A percentile compares a stretch with the other conserved stretches of the same genome.
Evolutionary conservation across 2,329 filamentous ascomycete species (phyloP).

Genomic region (Phialemonium atrogriseum): DNA sequence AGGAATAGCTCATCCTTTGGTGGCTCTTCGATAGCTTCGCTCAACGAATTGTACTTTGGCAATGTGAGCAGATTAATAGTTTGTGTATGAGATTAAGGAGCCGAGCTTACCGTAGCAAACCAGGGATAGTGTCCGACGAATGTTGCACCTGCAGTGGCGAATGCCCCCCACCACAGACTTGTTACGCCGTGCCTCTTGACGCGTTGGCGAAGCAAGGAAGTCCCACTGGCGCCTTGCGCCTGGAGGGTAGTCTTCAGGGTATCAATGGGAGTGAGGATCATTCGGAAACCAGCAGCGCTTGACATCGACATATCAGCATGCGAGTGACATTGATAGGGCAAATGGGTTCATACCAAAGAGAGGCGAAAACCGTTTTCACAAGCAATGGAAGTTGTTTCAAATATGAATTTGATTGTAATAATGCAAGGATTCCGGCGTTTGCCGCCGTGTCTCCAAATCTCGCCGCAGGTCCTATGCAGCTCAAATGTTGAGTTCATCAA

Average conservation of each 20-base stretch:
- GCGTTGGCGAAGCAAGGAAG: conserved; percentile 31
- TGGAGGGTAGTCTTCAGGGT: conserved; percentile 43
- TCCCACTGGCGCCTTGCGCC: conserved; percentile 34
- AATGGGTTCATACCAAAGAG: conserved; percentile 25
- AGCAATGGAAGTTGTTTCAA: conserved; percentile 31
- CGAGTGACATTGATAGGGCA: too few relatives aligned
- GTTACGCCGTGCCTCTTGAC: conserved; percentile 34
- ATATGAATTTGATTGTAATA: conserved; percentile 37
- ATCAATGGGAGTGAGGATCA: conserved; percentile 38
- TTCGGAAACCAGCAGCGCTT: conserved; percentile 35
- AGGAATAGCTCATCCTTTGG: conserved; percentile 27
- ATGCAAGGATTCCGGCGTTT: conserved; percentile 38
- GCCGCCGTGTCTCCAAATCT: conserved; percentile 40
- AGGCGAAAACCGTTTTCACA: conserved; percentile 37
- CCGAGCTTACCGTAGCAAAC: conserved; percentile 39
- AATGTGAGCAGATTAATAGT: too few relatives aligned
- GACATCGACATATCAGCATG: not conserved
- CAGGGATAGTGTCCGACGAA: conserved; percentile 42
- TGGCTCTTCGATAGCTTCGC: conserved; percentile 29
- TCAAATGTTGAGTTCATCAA: too few relatives aligned
- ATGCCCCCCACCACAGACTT: conserved; percentile 40
- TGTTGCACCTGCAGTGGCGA: conserved; percentile 38
- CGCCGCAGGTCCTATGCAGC: conserved; percentile 34
- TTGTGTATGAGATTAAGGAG: conserved; percentile 3
- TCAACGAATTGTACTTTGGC: conserved; percentile 38